These are phyloP conservation scores for Rhinocladiella similis DNA, from an alignment of 2,329 filamentous ascomycete genomes.

Conservation along the genomic window DNA sequence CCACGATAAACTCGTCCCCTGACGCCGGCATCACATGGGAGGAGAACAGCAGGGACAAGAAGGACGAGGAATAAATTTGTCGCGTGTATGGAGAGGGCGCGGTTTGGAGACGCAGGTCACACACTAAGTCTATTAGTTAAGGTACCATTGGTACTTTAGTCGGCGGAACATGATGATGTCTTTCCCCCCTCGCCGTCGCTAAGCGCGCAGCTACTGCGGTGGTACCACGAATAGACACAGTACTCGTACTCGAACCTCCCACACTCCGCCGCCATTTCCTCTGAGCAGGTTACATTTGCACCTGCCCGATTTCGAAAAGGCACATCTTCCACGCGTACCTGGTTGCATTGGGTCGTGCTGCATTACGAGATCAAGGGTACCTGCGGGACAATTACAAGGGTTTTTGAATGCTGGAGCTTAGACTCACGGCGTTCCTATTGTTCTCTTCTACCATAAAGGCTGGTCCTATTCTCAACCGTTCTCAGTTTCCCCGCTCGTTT, in stretches of 20 bases:
- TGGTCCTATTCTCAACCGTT: slow-evolving; percentile 20
- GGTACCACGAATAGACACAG: too few species aligned
- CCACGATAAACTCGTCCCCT: slow-evolving; percentile 44
- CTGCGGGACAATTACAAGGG: background rate
- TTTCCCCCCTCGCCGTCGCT: too few species aligned
- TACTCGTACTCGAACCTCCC: too few species aligned
- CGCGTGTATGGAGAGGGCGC: slow-evolving; percentile 35
- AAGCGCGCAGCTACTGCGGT: too few species aligned
- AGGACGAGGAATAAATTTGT: slow-evolving; percentile 12
- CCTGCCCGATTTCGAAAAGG: too few species aligned
- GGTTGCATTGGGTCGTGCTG: background rate
- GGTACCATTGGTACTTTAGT: too few species aligned
- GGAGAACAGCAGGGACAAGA: background rate
- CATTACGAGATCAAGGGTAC: slow-evolving; percentile 1
- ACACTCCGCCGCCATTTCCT: too few species aligned
- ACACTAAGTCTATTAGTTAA: background rate
- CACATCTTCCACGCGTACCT: background rate
- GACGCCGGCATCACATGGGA: slow-evolving; percentile 40
- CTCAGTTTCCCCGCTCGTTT: slow-evolving; percentile 13
- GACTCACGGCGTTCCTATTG: slow-evolving; percentile 15
- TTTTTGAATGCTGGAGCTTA: slow-evolving; percentile 21
- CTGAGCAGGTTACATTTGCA: too few species aligned
- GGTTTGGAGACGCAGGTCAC: slow-evolving; percentile 38
- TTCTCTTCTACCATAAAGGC: slow-evolving; percentile 22
- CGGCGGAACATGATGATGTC: too few species aligned